These are phyloP conservation scores for Umbelopsis sp. DNA, from an alignment of 192 early-diverging fungal species.

Conservation along the genomic window DNA sequence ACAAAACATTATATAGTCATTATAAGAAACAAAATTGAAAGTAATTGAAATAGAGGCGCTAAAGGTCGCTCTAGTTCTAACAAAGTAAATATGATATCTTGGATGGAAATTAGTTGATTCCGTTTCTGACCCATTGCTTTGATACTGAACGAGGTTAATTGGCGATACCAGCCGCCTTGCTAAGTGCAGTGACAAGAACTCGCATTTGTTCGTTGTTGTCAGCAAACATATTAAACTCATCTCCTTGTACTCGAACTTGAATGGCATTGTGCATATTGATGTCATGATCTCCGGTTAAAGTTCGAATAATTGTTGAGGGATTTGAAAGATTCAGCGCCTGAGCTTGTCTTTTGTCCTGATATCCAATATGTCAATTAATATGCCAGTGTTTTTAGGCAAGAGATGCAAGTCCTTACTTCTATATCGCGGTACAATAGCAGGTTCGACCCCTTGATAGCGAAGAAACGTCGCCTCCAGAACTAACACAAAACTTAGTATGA, in stretches of 20 bases:
- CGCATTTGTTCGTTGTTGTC: constrained; percentile 29
- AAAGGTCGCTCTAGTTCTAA: background rate
- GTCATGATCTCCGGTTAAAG: constrained; percentile 26
- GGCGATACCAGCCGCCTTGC: constrained; percentile 24
- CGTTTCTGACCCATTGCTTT: background rate
- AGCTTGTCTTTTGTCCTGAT: background rate
- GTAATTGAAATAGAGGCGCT: no score
- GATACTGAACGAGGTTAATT: background rate
- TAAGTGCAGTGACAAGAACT: constrained; percentile 31
- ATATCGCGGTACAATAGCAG: constrained; percentile 55
- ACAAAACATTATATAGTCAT: background rate
- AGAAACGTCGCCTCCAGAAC: constrained; percentile 65
- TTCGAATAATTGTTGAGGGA: background rate
- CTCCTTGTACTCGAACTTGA: constrained; percentile 20
- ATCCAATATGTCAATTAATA: background rate
- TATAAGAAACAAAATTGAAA: no score
- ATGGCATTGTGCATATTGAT: constrained; percentile 37
- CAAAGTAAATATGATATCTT: background rate
- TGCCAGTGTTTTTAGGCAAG: background rate
- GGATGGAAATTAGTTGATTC: no score
- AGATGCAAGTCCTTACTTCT: constrained; percentile 22
- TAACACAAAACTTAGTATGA: constrained; percentile 20
- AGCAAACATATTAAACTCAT: constrained; percentile 32
- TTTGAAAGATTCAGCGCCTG: background rate
- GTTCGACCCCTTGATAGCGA: constrained; percentile 53